Evolutionary conservation across 1,139 yeast species (phyloP).

Genomic region (Saccharomyces hybrid): DNA sequence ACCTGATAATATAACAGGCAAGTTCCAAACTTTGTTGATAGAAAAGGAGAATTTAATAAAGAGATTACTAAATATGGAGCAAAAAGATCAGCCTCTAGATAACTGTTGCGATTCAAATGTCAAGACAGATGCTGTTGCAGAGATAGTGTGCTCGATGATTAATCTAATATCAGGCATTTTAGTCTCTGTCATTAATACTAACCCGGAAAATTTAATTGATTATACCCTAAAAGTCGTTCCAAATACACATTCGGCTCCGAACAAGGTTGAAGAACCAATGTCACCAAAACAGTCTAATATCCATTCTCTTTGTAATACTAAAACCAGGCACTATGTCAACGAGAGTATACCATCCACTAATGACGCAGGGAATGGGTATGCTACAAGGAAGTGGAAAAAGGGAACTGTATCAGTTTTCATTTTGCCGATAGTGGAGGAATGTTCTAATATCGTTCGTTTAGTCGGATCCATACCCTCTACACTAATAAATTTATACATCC

Average conservation of each 20-base stretch:
- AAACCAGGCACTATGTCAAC: too few relatives aligned
- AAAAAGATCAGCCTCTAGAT: neutral
- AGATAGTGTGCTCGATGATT: neutral
- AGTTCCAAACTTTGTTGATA: neutral
- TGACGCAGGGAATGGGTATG: neutral
- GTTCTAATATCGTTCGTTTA: neutral
- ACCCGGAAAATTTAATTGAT: neutral
- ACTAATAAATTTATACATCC: neutral
- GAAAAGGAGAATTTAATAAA: neutral
- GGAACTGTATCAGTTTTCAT: neutral
- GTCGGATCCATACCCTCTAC: neutral
- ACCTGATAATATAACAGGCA: neutral
- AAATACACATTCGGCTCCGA: neutral
- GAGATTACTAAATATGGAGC: neutral
- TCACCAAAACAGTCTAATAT: neutral
- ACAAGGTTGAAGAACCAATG: neutral
- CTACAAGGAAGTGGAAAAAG: neutral
- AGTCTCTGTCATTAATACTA: neutral
- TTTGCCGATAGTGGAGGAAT: neutral
- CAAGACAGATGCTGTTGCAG: neutral
- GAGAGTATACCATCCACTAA: too few relatives aligned
- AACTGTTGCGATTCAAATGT: neutral
- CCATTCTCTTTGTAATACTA: too few relatives aligned
- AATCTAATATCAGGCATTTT: neutral
- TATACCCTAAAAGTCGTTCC: neutral